A percentile compares a stretch with the other conserved stretches of the same genome.
These are phyloP conservation scores for Ustilago crameri DNA, from an alignment of 1,284 basidiomycete species.

Conservation along the genomic window DNA sequence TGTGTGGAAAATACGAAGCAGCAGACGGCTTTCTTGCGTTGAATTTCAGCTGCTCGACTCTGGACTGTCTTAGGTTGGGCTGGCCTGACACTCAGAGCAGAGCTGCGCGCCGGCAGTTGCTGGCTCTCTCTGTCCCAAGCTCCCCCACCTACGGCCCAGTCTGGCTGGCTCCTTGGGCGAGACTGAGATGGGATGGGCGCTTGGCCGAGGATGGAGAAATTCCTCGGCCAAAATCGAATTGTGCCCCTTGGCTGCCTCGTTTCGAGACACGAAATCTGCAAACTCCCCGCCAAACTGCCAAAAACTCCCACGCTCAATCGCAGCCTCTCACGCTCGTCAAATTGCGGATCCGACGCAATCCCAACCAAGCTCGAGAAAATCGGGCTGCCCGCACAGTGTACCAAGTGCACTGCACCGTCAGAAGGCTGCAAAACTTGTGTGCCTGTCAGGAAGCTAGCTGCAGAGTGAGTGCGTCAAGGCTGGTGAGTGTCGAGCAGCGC, in stretches of 20 bases:
- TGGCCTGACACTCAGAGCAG: too few species aligned
- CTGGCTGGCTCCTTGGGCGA: too few species aligned
- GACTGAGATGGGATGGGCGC: too few species aligned
- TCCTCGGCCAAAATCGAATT: neutral
- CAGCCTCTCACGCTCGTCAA: neutral
- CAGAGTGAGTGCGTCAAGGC: conserved; percentile 7
- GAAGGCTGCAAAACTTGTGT: too few species aligned
- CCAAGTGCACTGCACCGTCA: neutral
- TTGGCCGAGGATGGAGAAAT: too few species aligned
- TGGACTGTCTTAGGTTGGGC: neutral
- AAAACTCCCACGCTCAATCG: conserved; percentile 9
- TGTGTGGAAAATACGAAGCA: conserved; percentile 8
- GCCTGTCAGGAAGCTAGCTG: too few species aligned
- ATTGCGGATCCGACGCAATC: neutral
- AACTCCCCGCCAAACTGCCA: conserved; percentile 9
- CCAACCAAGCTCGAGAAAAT: neutral
- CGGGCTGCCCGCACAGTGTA: neutral
- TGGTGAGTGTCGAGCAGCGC: conserved; percentile 15
- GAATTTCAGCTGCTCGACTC: too few species aligned
- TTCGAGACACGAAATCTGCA: neutral
- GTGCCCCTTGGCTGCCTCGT: neutral
- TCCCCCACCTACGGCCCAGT: too few species aligned
- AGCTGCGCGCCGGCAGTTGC: too few species aligned
- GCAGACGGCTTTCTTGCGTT: conserved; percentile 28
- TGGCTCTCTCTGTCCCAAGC: too few species aligned